Conservation (phyloP, 106 monocot species). For the Cymbidium sinense region DNA sequence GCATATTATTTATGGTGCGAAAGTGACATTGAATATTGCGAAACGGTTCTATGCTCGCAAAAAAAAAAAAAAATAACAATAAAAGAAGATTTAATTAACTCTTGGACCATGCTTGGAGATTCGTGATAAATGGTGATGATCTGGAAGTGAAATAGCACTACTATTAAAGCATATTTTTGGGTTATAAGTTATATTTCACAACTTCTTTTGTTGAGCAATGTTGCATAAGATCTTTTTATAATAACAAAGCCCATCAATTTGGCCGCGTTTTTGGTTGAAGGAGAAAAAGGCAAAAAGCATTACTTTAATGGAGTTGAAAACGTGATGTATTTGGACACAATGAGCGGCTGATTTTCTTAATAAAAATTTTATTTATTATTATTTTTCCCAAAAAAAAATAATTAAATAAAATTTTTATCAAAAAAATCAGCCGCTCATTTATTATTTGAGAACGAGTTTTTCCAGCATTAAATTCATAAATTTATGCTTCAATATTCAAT, state of each 20-base stretch:
- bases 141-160: not conserved
- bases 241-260: not conserved
- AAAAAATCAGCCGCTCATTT: too few species aligned
- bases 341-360: too few species aligned
- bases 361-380: too few species aligned
- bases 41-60: not conserved
- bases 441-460: too few species aligned
- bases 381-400: too few species aligned
- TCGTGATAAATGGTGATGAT: not conserved
- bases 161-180: not conserved
- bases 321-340: too few species aligned
- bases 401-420: too few species aligned
- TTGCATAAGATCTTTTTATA: not conserved
- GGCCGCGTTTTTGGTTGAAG: not conserved
- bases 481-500: too few species aligned
- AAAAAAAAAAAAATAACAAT: not conserved
- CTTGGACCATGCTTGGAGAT: not conserved
- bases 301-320: too few species aligned
- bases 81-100: too few species aligned
- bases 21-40: not conserved
- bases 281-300: not conserved
- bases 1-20: not conserved
- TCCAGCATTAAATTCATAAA: too few species aligned
- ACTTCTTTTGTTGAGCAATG: not conserved
- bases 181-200: not conserved